These are phyloP conservation scores for Penicillium maclennaniae DNA, from an alignment of 495 filamentous ascomycete genomes.

Conservation along the genomic window DNA sequence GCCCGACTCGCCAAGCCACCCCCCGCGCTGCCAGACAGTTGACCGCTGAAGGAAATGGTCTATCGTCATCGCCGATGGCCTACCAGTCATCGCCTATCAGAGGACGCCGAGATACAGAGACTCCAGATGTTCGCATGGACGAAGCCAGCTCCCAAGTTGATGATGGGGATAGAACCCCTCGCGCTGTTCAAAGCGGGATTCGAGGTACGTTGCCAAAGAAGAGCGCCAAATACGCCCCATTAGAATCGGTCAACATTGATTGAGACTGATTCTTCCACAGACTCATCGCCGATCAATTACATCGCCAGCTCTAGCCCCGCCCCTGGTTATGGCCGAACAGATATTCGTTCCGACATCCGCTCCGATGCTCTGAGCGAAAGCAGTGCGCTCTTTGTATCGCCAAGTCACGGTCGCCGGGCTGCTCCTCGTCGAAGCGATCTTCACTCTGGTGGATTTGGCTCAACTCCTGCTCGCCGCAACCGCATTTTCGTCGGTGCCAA, in stretches of 20 bases:
- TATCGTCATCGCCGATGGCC: conserved; percentile 77
- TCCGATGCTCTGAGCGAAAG: conserved; percentile 71
- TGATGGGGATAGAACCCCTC: conserved; percentile 68
- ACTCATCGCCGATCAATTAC: conserved; percentile 88
- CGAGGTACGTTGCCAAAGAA: conserved; percentile 52
- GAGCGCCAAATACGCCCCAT: background rate
- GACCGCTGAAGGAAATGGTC: conserved; percentile 33
- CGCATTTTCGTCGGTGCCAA: conserved; percentile 79
- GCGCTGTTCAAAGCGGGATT: conserved; percentile 56
- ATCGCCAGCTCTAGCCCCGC: conserved; percentile 81
- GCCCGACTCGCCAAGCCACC: conserved; percentile 37
- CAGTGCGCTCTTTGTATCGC: conserved; percentile 80
- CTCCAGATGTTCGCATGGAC: conserved; percentile 47
- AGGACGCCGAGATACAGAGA: conserved; percentile 53
- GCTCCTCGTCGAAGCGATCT: conserved; percentile 72
- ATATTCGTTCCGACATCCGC: conserved; percentile 48
- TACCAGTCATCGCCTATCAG: conserved; percentile 73
- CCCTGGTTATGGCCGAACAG: conserved; percentile 37
- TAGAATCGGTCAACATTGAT: background rate
- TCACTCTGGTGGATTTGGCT: conserved; percentile 69
- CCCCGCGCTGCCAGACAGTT: conserved; percentile 45
- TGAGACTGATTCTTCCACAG: conserved; percentile 36
- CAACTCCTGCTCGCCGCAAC: conserved; percentile 58
- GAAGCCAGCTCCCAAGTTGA: conserved; percentile 59
- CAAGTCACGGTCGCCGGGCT: conserved; percentile 44